Base-by-base conservation (phyloP, 768 basidiomycete genomes). In the Cyathus striatus region DNA sequence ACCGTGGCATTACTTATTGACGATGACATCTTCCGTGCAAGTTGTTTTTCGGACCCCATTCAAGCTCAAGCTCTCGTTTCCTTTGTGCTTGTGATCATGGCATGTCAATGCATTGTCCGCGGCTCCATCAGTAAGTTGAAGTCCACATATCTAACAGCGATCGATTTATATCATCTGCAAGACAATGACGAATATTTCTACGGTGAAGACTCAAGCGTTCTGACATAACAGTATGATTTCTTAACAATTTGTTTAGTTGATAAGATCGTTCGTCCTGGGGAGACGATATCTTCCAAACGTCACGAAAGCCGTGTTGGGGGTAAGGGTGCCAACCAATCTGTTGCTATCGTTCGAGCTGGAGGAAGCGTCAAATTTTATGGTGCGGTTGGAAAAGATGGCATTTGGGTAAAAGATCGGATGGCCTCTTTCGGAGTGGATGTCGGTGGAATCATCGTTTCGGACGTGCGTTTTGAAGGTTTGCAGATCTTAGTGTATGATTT, bases 251-350 rank as follows among this genome's bases (percentile, higher is more conserved):
- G 10, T 20, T 26, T 40, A 81, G 81, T 83, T 12, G 60, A 68
- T 27, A 59, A 68, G 40, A 73, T 83, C 26, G 74, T 69, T 13
- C 70, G 68, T 25, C 76, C 79, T 1, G 79, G 79, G 23, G 72
- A 82, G 57, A 83, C 80, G 3, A 73, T 80, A 22, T 78, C 78
- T 1, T 80, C 81, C 6, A 56, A 60, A 22, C 53, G 48, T 1
- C 70, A 76, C 40, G 70, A 73, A 39, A 69, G 73, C 39, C 66
- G 74, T 0, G 64, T 73, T 2, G 80, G 81, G 4, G 81, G 80
- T 1, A 82, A 82, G 54, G 81, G 81, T 24, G 79, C 76, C 6
- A 83, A 83, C 55, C 80, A 83, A 55, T 76, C 81, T 5, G 73
- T 75, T 5, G 77, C 80, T 2, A 64, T 81, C 17, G 69, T 72